Base-by-base conservation (phyloP, 208 protist genomes). In the Acanthamoeba pearcei region DNA sequence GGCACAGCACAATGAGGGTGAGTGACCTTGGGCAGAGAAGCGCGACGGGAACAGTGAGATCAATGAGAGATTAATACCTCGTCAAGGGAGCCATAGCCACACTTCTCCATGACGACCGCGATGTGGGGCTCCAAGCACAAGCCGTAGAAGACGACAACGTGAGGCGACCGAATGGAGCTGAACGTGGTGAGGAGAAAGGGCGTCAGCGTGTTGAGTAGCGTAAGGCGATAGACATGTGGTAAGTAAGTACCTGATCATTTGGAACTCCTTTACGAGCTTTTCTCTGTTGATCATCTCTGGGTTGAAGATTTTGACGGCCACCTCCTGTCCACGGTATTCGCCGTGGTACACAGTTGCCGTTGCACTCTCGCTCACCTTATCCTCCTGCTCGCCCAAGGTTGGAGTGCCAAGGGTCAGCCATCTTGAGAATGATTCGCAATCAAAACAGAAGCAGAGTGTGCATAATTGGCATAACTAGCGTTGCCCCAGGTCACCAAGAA, bases 251-350 rank as follows among this genome's bases (percentile, higher is more conserved):
- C 38, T 91, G 2, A 91, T 91, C 85, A 91, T 91, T 27, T 74
- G 55, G 85, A 91, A 91, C 85, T 91, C 85, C 15, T 74, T 74
- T 0, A 76, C 60, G 22, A 91, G 42, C 60, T 91, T 91, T 22
- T 91, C 85, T 24, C 55, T 49, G 85, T 91, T 91, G 32, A 91
- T 91, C 85, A 91, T 76, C 85, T 91, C 85, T 12, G 22, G 64
- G 32, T 91, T 91, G 85, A 91, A 74, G 62, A 91, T 91, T 74
- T 91, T 91, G 35, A 91, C 85, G 64, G 85, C 85, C 35, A 91
- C 85, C 60, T 91, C 85, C 38, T 76, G 55, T 8, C 85, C 85
- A 29, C 85, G 55, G 85, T 91, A 91, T 60, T 91, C 85, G 17
- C 85, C 85, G 9, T 91, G 60, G 85, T 91, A 91, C 5, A 91